Evolutionary conservation across 805 yeast genomes (phyloP), one percentile per base, ranked within the genome.

Genomic region (Saccharomyces kudriavzevii): DNA sequence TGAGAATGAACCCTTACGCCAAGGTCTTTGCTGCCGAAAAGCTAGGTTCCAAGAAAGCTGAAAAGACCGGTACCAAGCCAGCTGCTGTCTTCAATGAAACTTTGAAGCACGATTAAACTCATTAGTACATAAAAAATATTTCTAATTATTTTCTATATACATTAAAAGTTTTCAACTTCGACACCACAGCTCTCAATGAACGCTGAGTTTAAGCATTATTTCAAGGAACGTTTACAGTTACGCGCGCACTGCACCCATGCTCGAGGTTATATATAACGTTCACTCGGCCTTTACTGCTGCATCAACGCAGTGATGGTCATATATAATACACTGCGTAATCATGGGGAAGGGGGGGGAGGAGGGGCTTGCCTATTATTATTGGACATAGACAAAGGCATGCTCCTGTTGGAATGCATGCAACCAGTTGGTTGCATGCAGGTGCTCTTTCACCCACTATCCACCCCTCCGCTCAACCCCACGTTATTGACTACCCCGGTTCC

Each of bases 1-100:
- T 90, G 77, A 89, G 97, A 84, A 87, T 94, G 78, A 94, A 94
- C 96, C 99, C 99, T 68, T 94, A 94, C 85, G 98, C 99, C 71
- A 89, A 89, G 87, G 96, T 92, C 70, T 92, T 84, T 81, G 73
- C 96, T 70, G 90, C 87, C 77, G 84, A 89, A 82, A 89, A 89
- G 80, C 80, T 85, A 67, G 96, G 95, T 72, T 84, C 91, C 66
- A 78, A 77, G 74, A 88, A 88, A 84, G 86, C 76, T 74, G 84
- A 78, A 66, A 75, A 77, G 76, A 58, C 82, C 65, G 79, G 80
- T 68, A 77, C 76, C 73, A 85, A 87, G 74, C 82, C 89, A 64
- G 78, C 85, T 77, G 85, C 85, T 73, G 79, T 78, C 69, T 85
- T 86, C 80, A 72, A 78, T 63, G 76, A 79, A 67, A 82, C 82